Base-by-base conservation (phyloP, 352 stramenopile genomes). In the Thraustochytrium sp. region DNA sequence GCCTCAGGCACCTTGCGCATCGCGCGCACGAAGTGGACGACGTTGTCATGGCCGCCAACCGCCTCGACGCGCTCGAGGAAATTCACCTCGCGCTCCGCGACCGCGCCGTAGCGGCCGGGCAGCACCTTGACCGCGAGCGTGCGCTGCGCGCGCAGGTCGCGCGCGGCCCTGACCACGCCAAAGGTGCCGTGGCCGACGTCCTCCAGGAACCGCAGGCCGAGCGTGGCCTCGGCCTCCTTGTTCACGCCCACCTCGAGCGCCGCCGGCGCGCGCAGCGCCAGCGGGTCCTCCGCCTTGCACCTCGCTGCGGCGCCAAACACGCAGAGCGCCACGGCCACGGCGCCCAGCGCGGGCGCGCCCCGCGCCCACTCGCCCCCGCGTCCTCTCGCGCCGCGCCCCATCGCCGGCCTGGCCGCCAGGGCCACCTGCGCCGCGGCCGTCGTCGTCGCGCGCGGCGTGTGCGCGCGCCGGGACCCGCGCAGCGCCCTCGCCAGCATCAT, bases 41-140 rank as follows among this genome's bases (percentile, higher is more conserved):
- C 38, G 37, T 80, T 80, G 9, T 68, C 48, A 75, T 80, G 68
- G 2, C 68, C 68, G 21, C 68, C 68, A 11, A 34, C 48, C 44
- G 18, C 21, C 46, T 80, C 31, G 2, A 80, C 31, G 13, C 68
- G 42, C 38, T 80, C 31, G 0, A 80, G 53, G 21, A 38, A 29
- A 18, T 48, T 16, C 16, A 80, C 48, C 31, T 80, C 68, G 16
- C 44, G 34, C 5, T 80, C 68, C 8, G 40, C 40, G 11, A 80
- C 53, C 23, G 9, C 5, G 18, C 31, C 11, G 34, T n/a, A 55
- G 5, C 38, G 8, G 31, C 31, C 21, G 1, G 34, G 68, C 44
- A 80, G 16, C 16, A 80, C n/a, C 38, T 80, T 80, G 68, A 80
- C 68, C 26, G 68, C 68, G 18, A 80, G 44, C 16, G n/a, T 13